Evolutionary conservation across 169 alveolate genomes (phyloP), one percentile per base, ranked within the genome.

Genomic region (Blepharisma undulans): DNA sequence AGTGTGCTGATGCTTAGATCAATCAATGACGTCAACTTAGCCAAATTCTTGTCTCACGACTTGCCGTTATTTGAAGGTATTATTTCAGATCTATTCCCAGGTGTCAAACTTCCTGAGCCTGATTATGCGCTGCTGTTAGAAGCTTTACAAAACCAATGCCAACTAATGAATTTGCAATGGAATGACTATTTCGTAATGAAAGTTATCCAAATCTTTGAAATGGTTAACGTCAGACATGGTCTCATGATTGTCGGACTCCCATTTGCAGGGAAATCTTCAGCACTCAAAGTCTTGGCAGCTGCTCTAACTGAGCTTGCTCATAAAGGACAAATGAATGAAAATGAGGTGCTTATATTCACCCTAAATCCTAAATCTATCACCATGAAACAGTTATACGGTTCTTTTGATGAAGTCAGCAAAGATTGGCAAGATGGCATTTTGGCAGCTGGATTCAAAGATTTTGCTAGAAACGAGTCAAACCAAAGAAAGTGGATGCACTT

Each of bases 371-470:
- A 96, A 91, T 94, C 97, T 1, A 94, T 96, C 22, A 94, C 96
- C 18, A 91, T 92, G 92, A 92, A 94, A 72, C 93, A 92, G 87
- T 82, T 96, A 81, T 96, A 96, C 90, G 96, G 96, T 88, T 90
- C 93, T 7, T 91, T 91, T 72, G 98, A 96, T 88, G 97, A 93
- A 92, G 92, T 96, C 1, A 92, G 96, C 25, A 96, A 94, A 84
- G 96, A 95, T 36, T 96, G 98, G 98, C 92, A 94, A 36, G 97
- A 96, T 89, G 98, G 98, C 72, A 95, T 96, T 16, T 92, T 96
- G 27, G 96, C 97, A 48, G 90, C 92, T 36, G 95, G 93, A 30
- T 94, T 93, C 91, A 93, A 96, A 92, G 93, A 88, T 29, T 95
- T 95, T 80, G 96, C 96, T 34, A 94, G 92, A 85, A 94, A 89